A percentile compares a stretch with the other conserved stretches of the same genome.
Evolutionary conservation across 495 filamentous ascomycete species (phyloP).

Genomic region (Bombardia bombarda): DNA sequence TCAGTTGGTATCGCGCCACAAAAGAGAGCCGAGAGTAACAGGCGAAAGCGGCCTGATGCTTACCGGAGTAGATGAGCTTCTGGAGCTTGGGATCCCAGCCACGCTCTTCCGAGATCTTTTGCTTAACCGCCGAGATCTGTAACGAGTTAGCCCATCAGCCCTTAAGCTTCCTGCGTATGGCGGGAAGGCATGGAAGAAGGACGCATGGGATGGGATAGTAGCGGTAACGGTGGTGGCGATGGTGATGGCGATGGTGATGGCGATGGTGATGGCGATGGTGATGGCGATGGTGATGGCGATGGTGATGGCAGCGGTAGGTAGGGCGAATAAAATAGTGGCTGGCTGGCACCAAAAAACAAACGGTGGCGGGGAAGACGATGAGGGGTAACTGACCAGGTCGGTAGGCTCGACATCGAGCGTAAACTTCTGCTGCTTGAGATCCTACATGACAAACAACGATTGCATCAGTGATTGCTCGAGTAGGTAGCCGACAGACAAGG

Average conservation of each 20-base stretch:
- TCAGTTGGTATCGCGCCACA: not conserved
- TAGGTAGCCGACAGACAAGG: no score
- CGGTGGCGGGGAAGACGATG: conserved; percentile 14
- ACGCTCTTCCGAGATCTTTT: conserved; percentile 80
- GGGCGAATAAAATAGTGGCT: no score
- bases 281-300: no score
- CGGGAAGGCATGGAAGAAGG: not conserved
- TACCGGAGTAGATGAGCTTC: conserved; percentile 98
- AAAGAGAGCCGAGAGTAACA: not conserved
- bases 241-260: no score
- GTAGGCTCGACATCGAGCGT: conserved; percentile 86
- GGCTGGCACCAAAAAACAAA: conserved; percentile 1
- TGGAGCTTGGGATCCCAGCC: conserved; percentile 81
- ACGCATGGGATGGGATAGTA: not conserved
- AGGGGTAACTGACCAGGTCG: conserved; percentile 65
- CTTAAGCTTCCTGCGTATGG: no score
- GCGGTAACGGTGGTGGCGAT: no score
- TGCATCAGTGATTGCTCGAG: no score
- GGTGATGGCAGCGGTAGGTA: conserved; percentile 3
- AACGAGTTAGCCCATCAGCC: conserved; percentile 10
- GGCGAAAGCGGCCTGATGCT: conserved; percentile 15
- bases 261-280: no score
- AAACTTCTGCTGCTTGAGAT: conserved; percentile 98
- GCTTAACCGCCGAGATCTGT: conserved; percentile 82
- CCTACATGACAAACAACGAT: conserved; percentile 40